Percentiles rank a stretch among this genome's conserved stretches.
Conservation (phyloP, 108 stramenopile genomes). For the Skeletonema tropicum region DNA sequence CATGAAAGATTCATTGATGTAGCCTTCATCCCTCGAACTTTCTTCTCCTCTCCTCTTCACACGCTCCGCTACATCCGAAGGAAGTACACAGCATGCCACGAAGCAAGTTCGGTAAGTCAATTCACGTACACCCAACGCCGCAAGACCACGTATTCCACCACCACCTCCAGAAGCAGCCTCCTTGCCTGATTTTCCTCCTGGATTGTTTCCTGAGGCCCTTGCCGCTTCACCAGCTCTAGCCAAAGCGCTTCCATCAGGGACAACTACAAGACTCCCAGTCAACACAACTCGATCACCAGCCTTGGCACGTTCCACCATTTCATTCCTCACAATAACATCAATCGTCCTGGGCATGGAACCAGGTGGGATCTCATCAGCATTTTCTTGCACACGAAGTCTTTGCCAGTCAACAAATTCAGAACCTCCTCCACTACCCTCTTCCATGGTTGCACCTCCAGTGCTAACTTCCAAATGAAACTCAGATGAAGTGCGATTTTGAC, state of each 20-base stretch:
- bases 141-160: conserved; percentile 91
- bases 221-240: conserved; percentile 88
- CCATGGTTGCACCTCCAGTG: neutral
- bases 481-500: conserved; percentile 67
- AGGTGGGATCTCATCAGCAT: conserved; percentile 96
- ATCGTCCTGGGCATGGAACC: conserved; percentile 96
- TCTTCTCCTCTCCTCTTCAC: conserved; percentile 33
- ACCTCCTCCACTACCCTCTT: conserved; percentile 20
- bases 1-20: conserved; percentile 30
- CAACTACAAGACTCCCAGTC: conserved; percentile 89
- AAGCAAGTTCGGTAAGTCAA: conserved; percentile 96
- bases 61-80: conserved; percentile 58
- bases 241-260: conserved; percentile 93
- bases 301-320: conserved; percentile 98
- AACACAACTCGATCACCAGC: conserved; percentile 95
- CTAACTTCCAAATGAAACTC: conserved; percentile 80
- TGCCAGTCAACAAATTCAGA: conserved; percentile 98
- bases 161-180: conserved; percentile 76
- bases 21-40: conserved; percentile 5
- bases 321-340: conserved; percentile 94
- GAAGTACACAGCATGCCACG: conserved; percentile 86
- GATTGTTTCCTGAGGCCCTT: conserved; percentile 20
- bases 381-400: conserved; percentile 97
- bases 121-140: conserved; percentile 92
- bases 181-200: conserved; percentile 22